These are phyloP conservation scores for Sungouiella blattae DNA, from an alignment of 805 yeast genomes.

Conservation along the genomic window DNA sequence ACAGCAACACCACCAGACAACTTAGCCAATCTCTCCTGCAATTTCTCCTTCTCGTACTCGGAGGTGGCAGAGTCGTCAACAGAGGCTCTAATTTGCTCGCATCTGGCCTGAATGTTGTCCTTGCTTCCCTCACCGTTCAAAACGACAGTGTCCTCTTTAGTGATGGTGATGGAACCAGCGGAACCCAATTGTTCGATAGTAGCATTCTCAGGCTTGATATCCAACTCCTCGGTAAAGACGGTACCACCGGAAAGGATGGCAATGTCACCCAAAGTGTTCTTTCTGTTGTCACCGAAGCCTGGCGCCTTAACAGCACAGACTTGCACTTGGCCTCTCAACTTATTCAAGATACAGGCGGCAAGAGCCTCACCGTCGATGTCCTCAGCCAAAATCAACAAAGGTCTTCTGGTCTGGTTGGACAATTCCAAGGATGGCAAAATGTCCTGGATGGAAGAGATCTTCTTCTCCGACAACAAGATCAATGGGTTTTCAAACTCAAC, in stretches of 20 bases:
- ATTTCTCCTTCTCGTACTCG: slow-evolving; percentile 94
- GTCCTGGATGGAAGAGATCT: slow-evolving; percentile 85
- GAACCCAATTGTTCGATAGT: slow-evolving; percentile 86
- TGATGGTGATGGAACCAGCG: slow-evolving; percentile 85
- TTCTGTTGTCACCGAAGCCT: slow-evolving; percentile 98
- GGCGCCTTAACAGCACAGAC: slow-evolving; percentile 98
- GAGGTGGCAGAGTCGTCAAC: slow-evolving; percentile 70
- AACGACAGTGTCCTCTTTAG: slow-evolving; percentile 93
- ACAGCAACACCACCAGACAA: slow-evolving; percentile 98
- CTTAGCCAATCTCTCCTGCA: slow-evolving; percentile 96
- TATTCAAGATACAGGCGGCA: slow-evolving; percentile 96
- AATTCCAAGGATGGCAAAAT: slow-evolving; percentile 89
- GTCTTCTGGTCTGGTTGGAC: slow-evolving; percentile 90
- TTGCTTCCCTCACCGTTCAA: slow-evolving; percentile 90
- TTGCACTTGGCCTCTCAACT: slow-evolving; percentile 96
- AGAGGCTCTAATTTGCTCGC: slow-evolving; percentile 88
- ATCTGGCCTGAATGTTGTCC: slow-evolving; percentile 75
- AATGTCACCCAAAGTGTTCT: slow-evolving; percentile 92
- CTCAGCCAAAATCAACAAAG: slow-evolving; percentile 89
- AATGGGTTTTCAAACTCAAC: slow-evolving; percentile 95
- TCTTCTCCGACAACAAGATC: slow-evolving; percentile 85
- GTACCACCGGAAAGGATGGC: slow-evolving; percentile 95
- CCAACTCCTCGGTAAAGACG: slow-evolving; percentile 86
- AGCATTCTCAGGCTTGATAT: slow-evolving; percentile 92
- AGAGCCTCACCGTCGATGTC: slow-evolving; percentile 97